phyloP scores from a whole-genome alignment of 768 basidiomycete species.

The Thelephora aurantiotincta region DNA sequence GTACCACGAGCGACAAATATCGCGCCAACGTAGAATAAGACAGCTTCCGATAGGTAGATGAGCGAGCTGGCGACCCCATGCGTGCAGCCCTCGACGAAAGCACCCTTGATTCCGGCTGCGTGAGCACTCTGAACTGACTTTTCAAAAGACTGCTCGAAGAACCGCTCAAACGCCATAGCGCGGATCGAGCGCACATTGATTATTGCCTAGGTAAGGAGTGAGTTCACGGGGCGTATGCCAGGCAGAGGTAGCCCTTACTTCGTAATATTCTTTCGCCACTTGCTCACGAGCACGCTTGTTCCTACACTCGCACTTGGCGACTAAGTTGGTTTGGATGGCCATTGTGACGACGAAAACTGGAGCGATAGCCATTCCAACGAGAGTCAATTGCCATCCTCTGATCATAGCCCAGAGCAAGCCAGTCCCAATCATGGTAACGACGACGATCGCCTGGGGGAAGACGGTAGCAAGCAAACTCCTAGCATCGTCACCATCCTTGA shows the following conservation, averaged over 20 bases:
- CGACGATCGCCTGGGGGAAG: constrained; percentile 57
- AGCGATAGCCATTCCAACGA: constrained; percentile 77
- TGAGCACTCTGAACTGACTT: constrained; percentile 45
- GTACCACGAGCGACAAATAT: constrained; percentile 68
- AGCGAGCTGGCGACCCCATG: constrained; percentile 70
- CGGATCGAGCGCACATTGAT: constrained; percentile 79
- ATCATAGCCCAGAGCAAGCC: constrained; percentile 85
- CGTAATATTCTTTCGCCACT: constrained; percentile 74
- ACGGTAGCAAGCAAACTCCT: constrained; percentile 61
- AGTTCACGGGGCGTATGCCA: not conserved
- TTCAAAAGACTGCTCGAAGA: constrained; percentile 62
- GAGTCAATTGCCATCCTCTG: constrained; percentile 83
- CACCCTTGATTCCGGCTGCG: constrained; percentile 58
- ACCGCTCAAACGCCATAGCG: constrained; percentile 67
- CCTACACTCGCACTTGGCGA: constrained; percentile 53
- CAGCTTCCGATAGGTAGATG: constrained; percentile 81
- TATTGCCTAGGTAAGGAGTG: constrained; percentile 34
- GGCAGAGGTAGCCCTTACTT: constrained; percentile 33
- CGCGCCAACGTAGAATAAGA: constrained; percentile 86
- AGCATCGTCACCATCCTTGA: constrained; percentile 88
- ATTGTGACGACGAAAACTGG: constrained; percentile 72
- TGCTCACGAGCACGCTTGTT: constrained; percentile 85
- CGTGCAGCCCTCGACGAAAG: constrained; percentile 76
- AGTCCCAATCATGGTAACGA: constrained; percentile 65
- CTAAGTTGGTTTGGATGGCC: constrained; percentile 59